These are phyloP conservation scores for Globisporangium carolinianum DNA, from an alignment of 352 stramenopile genomes.

Conservation along the genomic window DNA sequence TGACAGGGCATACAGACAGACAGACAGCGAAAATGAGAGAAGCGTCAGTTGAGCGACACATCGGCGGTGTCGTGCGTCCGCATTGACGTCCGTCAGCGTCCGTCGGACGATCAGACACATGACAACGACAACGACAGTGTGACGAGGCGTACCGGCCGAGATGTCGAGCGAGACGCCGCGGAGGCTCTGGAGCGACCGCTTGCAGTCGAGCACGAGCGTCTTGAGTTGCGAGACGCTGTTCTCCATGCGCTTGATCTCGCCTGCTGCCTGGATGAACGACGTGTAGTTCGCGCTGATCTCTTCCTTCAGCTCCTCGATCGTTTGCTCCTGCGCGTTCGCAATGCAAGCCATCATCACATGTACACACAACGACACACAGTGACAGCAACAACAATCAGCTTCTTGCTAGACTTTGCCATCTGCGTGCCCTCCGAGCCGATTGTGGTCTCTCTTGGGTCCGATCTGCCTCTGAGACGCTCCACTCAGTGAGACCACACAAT, in stretches of 20 bases:
- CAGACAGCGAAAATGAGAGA: neutral
- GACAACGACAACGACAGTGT: neutral
- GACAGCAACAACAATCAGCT: no score
- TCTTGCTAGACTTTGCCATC: no score
- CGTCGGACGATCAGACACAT: no score
- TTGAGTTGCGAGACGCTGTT: conserved; percentile 82
- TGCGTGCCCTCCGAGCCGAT: no score
- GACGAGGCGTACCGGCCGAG: conserved; percentile 20
- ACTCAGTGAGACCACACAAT: neutral
- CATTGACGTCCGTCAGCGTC: no score
- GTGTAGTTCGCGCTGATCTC: conserved; percentile 81
- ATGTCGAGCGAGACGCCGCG: conserved; percentile 45
- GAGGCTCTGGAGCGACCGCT: conserved; percentile 52
- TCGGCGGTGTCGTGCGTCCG: neutral
- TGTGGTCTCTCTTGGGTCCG: no score
- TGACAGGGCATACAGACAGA: neutral
- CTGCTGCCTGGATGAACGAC: conserved; percentile 64
- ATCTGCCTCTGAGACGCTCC: neutral
- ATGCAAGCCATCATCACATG: neutral
- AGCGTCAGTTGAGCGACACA: neutral
- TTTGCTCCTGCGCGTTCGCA: conserved; percentile 41
- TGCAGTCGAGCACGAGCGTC: conserved; percentile 64
- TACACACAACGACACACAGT: no score
- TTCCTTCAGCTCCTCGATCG: conserved; percentile 77
- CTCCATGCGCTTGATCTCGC: conserved; percentile 80